phyloP scores from a whole-genome alignment of 352 stramenopile genomes.

The Globisporangium barbulae region DNA sequence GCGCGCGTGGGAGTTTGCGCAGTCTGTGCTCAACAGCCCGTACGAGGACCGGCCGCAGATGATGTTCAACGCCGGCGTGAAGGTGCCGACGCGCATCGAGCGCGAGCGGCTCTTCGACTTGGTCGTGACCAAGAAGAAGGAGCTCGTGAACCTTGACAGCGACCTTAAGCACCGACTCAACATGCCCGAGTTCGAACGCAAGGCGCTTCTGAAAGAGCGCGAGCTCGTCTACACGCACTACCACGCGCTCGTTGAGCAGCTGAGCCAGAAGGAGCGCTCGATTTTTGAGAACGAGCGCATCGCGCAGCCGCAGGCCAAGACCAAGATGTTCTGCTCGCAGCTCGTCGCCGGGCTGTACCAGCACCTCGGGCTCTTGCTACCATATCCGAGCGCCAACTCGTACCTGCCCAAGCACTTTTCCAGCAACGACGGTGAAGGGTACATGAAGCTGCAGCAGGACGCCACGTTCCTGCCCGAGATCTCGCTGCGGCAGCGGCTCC shows the following conservation, averaged over 20 bases:
- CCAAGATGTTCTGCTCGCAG: constrained; percentile 84
- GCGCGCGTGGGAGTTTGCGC: constrained; percentile 55
- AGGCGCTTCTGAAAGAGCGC: constrained; percentile 53
- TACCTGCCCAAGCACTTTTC: constrained; percentile 89
- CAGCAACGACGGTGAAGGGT: constrained; percentile 40
- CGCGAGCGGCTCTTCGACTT: constrained; percentile 75
- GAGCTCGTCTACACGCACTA: constrained; percentile 50
- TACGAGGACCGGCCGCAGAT: constrained; percentile 76
- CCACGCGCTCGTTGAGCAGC: constrained; percentile 47
- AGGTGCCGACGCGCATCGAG: constrained; percentile 61
- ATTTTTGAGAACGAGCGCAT: constrained; percentile 82
- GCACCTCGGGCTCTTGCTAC: constrained; percentile 68
- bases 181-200: constrained; percentile 75
- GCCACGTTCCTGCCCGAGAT: constrained; percentile 67
- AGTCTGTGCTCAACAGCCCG: constrained; percentile 54
- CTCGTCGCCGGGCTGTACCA: constrained; percentile 79
- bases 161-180: constrained; percentile 64
- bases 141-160: constrained; percentile 50
- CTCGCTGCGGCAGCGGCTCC: constrained; percentile 47
- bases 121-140: constrained; percentile 61
- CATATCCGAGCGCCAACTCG: constrained; percentile 81
- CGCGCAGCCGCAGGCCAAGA: constrained; percentile 27
- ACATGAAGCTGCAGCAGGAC: constrained; percentile 78
- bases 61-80: constrained; percentile 76
- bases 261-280: constrained; percentile 64